These are phyloP conservation scores for Periglandula ipomoeae DNA, from an alignment of 2,329 filamentous ascomycete species.

Conservation along the genomic window DNA sequence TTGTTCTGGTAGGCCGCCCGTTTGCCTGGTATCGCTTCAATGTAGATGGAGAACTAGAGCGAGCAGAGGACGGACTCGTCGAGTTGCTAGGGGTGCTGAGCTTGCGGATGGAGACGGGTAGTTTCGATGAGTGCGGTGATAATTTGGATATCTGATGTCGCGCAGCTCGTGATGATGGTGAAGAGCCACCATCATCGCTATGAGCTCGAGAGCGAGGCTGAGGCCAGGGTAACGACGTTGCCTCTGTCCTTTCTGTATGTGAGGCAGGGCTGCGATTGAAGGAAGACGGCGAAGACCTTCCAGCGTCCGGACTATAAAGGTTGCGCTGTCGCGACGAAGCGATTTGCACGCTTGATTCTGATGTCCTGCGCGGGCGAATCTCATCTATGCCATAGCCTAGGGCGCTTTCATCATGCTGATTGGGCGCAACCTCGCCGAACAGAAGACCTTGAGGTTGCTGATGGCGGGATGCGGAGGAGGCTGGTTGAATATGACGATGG, in stretches of 20 bases:
- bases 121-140: slow-evolving; percentile 28
- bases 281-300: slow-evolving; percentile 56
- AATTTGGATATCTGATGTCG: slow-evolving; percentile 22
- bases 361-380: slow-evolving; percentile 50
- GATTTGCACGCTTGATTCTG: slow-evolving; percentile 59
- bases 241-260: neutral
- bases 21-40: slow-evolving; percentile 33
- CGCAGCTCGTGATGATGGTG: slow-evolving; percentile 12
- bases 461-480: slow-evolving; percentile 23
- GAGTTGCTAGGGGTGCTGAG: slow-evolving; percentile 34
- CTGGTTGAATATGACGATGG: slow-evolving; percentile 25
- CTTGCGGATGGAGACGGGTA: slow-evolving; percentile 38
- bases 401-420: slow-evolving; percentile 41
- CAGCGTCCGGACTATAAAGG: slow-evolving; percentile 45
- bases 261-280: slow-evolving; percentile 44
- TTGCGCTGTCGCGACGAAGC: slow-evolving; percentile 42
- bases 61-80: slow-evolving; percentile 41
- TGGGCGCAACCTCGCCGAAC: slow-evolving; percentile 66
- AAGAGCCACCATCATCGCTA: slow-evolving; percentile 47
- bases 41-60: slow-evolving; percentile 46
- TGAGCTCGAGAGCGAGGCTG: slow-evolving; percentile 40
- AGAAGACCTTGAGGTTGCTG: slow-evolving; percentile 44
- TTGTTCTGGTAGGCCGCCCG: slow-evolving; percentile 29
- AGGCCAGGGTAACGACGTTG: slow-evolving; percentile 11
- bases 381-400: slow-evolving; percentile 53